Percentiles rank a stretch among this genome's conserved stretches.
Conservation (phyloP, 2,329 filamentous ascomycete genomes). For the Orbilia brochopaga region DNA sequence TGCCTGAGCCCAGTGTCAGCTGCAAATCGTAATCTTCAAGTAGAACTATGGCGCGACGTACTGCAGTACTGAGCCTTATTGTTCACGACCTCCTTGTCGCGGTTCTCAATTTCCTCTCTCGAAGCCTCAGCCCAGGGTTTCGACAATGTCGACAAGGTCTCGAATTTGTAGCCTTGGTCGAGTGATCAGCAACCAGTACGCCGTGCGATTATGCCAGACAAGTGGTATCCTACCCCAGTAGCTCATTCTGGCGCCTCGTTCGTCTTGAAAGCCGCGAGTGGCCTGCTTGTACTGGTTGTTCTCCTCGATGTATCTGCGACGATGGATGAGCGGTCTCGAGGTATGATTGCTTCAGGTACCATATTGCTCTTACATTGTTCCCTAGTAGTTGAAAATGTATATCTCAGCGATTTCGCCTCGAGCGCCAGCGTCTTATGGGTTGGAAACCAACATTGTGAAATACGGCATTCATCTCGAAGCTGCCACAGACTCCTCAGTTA, state of each 20-base stretch:
- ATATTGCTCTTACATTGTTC: conserved; percentile 61
- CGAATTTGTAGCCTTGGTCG: conserved; percentile 89
- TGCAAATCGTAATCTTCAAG: neutral
- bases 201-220: neutral
- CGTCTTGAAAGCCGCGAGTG: conserved; percentile 65
- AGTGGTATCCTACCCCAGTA: conserved; percentile 74
- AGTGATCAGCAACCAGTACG: conserved; percentile 14
- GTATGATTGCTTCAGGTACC: neutral
- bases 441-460: conserved; percentile 73
- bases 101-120: conserved; percentile 77
- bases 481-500: conserved; percentile 57
- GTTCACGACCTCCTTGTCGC: conserved; percentile 74
- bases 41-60: conserved; percentile 3
- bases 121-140: conserved; percentile 74
- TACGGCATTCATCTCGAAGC: conserved; percentile 96
- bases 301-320: conserved; percentile 85
- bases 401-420: conserved; percentile 43
- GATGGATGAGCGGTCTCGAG: conserved; percentile 4
- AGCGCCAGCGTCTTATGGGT: conserved; percentile 41
- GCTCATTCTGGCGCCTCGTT: conserved; percentile 78
- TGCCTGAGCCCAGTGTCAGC: conserved; percentile 53
- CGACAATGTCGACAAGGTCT: conserved; percentile 79
- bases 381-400: conserved; percentile 58
- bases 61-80: conserved; percentile 97
- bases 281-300: conserved; percentile 75